Percentiles rank a stretch among this genome's conserved stretches.
Conservation (phyloP, 306 rosid species). For the Erythrophleum fordii region DNA sequence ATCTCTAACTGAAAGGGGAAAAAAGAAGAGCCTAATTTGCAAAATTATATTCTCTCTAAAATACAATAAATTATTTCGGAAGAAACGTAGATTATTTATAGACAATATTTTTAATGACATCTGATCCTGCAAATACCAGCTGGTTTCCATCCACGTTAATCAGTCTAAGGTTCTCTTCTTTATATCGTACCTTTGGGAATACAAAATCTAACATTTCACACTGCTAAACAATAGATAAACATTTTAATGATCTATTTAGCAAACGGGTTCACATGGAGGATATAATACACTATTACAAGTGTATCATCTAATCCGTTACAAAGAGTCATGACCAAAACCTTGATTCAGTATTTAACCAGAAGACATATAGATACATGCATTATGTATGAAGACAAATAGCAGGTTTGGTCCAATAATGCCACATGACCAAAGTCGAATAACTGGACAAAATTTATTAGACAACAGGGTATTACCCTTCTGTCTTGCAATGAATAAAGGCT, state of each 20-base stretch:
- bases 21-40: background rate
- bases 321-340: background rate
- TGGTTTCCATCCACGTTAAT: background rate
- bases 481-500: background rate
- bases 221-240: background rate
- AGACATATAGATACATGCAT: background rate
- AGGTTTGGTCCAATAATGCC: background rate
- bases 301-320: background rate
- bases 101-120: background rate
- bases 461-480: background rate
- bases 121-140: background rate
- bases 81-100: background rate
- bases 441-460: background rate
- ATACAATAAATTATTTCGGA: background rate
- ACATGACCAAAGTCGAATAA: background rate
- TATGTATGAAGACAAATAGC: background rate
- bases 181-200: background rate
- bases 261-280: background rate
- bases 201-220: conserved; percentile 7
- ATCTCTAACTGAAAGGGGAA: no score
- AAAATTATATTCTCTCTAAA: background rate
- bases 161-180: no score
- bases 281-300: background rate
- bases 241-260: background rate
- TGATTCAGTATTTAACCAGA: background rate